Conservation (phyloP, 192 early-diverging fungal species). For the Radiomyces spectabilis region DNA sequence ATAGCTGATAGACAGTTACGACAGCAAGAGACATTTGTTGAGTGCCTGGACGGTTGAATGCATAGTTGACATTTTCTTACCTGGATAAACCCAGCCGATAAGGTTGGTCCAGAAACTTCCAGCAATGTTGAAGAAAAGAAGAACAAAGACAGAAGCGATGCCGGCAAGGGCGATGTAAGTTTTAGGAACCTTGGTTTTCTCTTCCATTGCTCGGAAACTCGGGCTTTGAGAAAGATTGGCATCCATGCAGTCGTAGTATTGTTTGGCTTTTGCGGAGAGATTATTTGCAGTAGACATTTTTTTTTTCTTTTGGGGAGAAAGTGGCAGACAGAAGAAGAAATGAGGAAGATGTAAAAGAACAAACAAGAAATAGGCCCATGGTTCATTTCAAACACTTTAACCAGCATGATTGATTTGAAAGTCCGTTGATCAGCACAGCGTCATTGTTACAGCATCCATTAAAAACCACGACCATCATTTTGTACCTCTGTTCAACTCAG, state of each 20-base stretch:
- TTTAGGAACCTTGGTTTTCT: background rate
- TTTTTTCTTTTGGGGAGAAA: background rate
- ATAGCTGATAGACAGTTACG: background rate
- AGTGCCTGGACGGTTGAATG: no score
- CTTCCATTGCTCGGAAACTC: background rate
- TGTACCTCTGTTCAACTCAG: no score
- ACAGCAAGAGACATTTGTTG: background rate
- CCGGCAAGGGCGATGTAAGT: background rate
- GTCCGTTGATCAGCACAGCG: no score
- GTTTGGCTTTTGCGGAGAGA: background rate
- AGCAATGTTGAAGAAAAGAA: slow-evolving; percentile 1
- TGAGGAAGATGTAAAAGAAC: no score
- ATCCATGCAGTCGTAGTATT: background rate
- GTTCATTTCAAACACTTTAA: no score
- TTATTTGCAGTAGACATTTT: background rate
- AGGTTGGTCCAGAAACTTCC: background rate
- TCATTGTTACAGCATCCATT: no score
- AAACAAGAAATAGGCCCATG: no score
- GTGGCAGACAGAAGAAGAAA: background rate
- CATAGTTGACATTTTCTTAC: no score
- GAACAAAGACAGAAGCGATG: background rate
- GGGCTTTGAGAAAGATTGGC: background rate
- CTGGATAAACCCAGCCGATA: slow-evolving; percentile 2
- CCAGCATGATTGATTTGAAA: no score
- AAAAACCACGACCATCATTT: no score